Evolutionary conservation across 2,329 filamentous ascomycete genomes (phyloP).

Genomic region (Graphiopsis chlorocephala): DNA sequence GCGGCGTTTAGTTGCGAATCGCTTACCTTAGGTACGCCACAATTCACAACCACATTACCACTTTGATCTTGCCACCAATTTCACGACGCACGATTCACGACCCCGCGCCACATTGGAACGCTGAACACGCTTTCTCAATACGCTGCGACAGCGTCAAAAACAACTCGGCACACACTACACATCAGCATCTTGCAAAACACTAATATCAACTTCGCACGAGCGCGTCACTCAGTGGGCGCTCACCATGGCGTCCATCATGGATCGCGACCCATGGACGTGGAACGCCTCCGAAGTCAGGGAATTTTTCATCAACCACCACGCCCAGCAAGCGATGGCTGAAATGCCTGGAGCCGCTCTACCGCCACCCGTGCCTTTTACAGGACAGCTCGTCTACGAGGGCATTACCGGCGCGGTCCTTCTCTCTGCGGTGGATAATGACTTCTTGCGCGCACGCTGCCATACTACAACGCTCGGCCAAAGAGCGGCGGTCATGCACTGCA

Average conservation of each 20-base stretch:
- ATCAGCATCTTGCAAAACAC: not conserved
- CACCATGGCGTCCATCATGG: constrained; percentile 24
- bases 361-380: constrained; percentile 53
- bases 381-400: constrained; percentile 57
- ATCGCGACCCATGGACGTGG: constrained; percentile 72
- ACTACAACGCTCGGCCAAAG: constrained; percentile 59
- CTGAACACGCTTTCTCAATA: not conserved
- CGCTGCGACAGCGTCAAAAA: not conserved
- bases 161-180: not conserved
- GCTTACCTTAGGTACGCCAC: not conserved
- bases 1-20: not conserved
- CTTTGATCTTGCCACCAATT: not conserved
- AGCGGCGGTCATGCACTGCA: constrained; percentile 55
- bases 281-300: constrained; percentile 63
- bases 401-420: constrained; percentile 66
- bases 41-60: not conserved
- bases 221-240: not conserved
- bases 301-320: constrained; percentile 57
- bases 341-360: constrained; percentile 46
- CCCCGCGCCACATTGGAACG: not conserved
- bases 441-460: constrained; percentile 55
- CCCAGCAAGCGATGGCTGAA: constrained; percentile 16
- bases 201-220: not conserved
- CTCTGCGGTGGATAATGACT: constrained; percentile 50
- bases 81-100: not conserved